Percentiles rank a stretch among this genome's conserved stretches.
These are phyloP conservation scores for Tolypocladium album DNA, from an alignment of 2,329 filamentous ascomycete genomes.

Conservation along the genomic window DNA sequence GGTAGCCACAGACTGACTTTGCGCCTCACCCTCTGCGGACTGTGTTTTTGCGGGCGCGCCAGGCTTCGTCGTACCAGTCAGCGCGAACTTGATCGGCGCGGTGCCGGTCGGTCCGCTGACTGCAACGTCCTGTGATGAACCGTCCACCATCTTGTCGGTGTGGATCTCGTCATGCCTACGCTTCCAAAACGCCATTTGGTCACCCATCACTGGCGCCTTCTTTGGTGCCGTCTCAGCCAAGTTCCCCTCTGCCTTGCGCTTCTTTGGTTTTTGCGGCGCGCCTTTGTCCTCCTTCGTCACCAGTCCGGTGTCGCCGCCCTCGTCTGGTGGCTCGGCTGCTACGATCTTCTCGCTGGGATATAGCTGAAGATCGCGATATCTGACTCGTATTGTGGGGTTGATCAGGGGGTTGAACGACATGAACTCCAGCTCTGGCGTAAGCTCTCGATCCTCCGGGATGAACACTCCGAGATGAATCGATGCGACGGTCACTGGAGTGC, in stretches of 20 bases:
- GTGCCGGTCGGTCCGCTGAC: background rate
- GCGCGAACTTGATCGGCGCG: slow-evolving; percentile 19
- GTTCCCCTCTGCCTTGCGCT: slow-evolving; percentile 38
- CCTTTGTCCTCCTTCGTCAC: slow-evolving; percentile 13
- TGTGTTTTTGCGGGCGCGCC: slow-evolving; percentile 4
- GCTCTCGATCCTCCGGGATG: slow-evolving; percentile 55
- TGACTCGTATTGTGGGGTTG: slow-evolving; percentile 56
- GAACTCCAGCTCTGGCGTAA: slow-evolving; percentile 41
- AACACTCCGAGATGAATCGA: slow-evolving; percentile 83
- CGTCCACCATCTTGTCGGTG: slow-evolving; percentile 5
- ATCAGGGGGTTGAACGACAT: slow-evolving; percentile 62
- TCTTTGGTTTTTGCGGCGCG: slow-evolving; percentile 34
- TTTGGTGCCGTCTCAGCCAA: slow-evolving; percentile 19
- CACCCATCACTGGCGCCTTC: slow-evolving; percentile 28
- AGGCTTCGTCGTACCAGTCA: slow-evolving; percentile 14
- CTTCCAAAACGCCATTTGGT: slow-evolving; percentile 34
- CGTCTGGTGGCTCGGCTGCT: slow-evolving; percentile 35
- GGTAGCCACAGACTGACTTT: background rate
- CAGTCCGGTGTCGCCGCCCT: slow-evolving; percentile 19
- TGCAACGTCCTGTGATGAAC: background rate
- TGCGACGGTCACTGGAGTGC: slow-evolving; percentile 57
- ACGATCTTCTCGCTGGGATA: slow-evolving; percentile 58
- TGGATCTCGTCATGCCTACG: slow-evolving; percentile 31
- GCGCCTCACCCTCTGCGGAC: slow-evolving; percentile 3
- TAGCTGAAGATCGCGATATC: slow-evolving; percentile 66